Conservation (phyloP, 2,329 filamentous ascomycete species). For the Penicillium corylophilum region DNA sequence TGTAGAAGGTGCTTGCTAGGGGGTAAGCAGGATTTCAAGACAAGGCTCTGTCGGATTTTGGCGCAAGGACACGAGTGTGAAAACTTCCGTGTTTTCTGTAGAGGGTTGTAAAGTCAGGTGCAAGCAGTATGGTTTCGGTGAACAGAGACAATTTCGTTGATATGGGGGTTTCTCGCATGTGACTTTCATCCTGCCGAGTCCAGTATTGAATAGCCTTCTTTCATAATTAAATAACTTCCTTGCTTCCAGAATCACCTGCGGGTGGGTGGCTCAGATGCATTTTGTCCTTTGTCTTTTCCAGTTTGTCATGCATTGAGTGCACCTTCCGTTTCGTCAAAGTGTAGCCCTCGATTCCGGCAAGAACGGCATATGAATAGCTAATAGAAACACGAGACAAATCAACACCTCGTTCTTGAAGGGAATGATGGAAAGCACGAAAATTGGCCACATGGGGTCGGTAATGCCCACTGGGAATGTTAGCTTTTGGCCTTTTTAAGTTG, state of each 20-base stretch:
- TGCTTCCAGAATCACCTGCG: not conserved
- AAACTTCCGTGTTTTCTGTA: not conserved
- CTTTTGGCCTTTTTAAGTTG: not conserved
- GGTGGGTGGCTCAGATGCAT: slow-evolving; percentile 1
- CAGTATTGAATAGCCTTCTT: not conserved
- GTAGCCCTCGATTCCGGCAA: slow-evolving; percentile 81
- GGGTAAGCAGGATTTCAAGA: not conserved
- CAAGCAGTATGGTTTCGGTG: too few species aligned
- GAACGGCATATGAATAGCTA: slow-evolving; percentile 75
- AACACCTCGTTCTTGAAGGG: slow-evolving; percentile 68
- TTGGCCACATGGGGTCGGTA: slow-evolving; percentile 82
- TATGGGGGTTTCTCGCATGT: not conserved
- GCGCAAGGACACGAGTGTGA: not conserved
- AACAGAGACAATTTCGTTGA: not conserved
- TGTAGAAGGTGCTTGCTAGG: not conserved
- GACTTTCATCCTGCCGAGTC: not conserved
- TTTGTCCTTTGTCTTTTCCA: slow-evolving; percentile 16
- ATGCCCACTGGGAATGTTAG: slow-evolving; percentile 64
- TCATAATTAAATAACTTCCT: not conserved
- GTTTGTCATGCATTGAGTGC: slow-evolving; percentile 21
- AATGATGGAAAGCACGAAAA: slow-evolving; percentile 77
- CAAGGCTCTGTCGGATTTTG: not conserved
- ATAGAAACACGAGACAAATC: slow-evolving; percentile 79
- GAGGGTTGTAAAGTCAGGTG: not conserved
- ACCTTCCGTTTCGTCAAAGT: slow-evolving; percentile 57